Base-by-base conservation (phyloP, 2,329 filamentous ascomycete genomes). In the Trichophaea hybrida region DNA sequence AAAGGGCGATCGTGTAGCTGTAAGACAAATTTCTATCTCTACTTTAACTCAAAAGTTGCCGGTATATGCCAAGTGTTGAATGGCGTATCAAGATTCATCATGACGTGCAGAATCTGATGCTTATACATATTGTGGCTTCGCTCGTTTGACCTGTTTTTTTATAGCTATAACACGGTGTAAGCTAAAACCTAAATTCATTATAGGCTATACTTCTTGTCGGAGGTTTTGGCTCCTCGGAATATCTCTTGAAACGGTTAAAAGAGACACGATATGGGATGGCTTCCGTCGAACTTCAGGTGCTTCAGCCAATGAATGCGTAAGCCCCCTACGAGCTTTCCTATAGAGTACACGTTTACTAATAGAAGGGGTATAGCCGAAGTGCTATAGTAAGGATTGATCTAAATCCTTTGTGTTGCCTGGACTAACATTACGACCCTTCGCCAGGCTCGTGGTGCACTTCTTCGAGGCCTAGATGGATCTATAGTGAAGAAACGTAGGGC, bases 191-290 rank as follows among this genome's bases (percentile, higher is more conserved):
- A 24, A 24, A 24, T 2, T 24, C 13, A n/a, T 17, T 46, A 35
- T 34, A 65, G 63, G 63, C 61, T 6, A 64, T 91, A 64, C 83
- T 90, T 49, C 76, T 91, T 5, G 86, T 91, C 0, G 86, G 87
- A 64, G 86, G 86, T 5, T 91, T 91, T 67, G 86, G 86, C 0
- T 84, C 89, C 73, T 86, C 81, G 71, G 82, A 87, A 69, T 88
- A 87, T 69, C 77, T 88, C 8, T 87, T 88, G 73, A 80, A 80
- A 43, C 77, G 80, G 2, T 76, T 91, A 65, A 87, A 86, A 71
- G 71, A 76, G 82, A 86, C 69, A 17, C 15, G n/a, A 6, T 57
- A 37, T 35, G 40, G 53, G 1, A 24, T 1, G 24, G 1, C 5
- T 15, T 24, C 24, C 24, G 13, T 4, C 4, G 7, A n/a, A 6